Conservation (phyloP, 2,329 filamentous ascomycete species). For the Cadophora gregata region DNA sequence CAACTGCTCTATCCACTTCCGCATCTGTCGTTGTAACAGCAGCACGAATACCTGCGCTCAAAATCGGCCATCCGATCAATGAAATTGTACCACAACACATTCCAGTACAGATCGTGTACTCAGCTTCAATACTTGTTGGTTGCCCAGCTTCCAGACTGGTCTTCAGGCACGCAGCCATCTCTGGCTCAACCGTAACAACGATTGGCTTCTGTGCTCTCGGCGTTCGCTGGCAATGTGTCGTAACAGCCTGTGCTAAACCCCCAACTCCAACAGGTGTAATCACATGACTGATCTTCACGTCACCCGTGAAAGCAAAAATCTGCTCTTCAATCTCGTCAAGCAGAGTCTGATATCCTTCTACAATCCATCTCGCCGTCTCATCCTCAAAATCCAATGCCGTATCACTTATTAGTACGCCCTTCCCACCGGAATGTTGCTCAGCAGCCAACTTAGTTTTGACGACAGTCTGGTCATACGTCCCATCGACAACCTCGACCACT, state of each 20-base stretch:
- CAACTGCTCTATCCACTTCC: conserved; percentile 51
- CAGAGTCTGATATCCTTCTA: conserved; percentile 79
- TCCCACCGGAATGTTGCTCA: conserved; percentile 26
- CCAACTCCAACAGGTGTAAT: conserved; percentile 76
- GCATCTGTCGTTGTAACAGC: conserved; percentile 51
- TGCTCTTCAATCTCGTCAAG: conserved; percentile 71
- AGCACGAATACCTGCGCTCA: conserved; percentile 51
- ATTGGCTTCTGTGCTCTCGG: conserved; percentile 44
- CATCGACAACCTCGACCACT: conserved; percentile 58
- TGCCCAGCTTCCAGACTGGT: conserved; percentile 52
- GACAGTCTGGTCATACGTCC: conserved; percentile 70
- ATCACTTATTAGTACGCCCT: conserved; percentile 67
- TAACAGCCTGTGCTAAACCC: conserved; percentile 73
- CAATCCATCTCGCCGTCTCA: conserved; percentile 72
- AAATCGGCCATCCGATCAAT: conserved; percentile 51
- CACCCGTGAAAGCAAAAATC: conserved; percentile 52
- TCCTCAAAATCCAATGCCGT: conserved; percentile 70
- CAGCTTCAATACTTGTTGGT: conserved; percentile 48
- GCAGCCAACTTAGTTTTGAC: conserved; percentile 21
- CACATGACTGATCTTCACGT: conserved; percentile 52
- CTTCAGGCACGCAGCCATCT: conserved; percentile 64
- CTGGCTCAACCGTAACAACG: conserved; percentile 74
- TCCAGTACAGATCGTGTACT: conserved; percentile 55
- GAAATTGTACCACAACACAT: conserved; percentile 58
- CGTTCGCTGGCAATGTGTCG: conserved; percentile 63